Conservation (phyloP, 805 yeast species). For the Metschnikowia gelsemii region DNA sequence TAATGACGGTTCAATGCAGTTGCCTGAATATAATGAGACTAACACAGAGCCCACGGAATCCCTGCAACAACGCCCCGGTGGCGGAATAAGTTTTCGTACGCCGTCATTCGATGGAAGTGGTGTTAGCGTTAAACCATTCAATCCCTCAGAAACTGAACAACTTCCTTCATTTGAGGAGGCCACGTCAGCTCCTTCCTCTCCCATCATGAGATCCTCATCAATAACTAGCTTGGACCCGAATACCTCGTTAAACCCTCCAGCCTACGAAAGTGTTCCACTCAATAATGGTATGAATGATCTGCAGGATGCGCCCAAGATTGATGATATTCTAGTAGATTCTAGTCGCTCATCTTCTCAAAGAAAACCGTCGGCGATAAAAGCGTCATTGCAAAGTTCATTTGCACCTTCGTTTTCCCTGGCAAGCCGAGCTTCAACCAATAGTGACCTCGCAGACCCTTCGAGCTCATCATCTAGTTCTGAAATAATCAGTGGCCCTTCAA, state of each 20-base stretch:
- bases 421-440: slow-evolving; percentile 5
- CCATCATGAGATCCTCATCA: slow-evolving; percentile 38
- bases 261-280: slow-evolving; percentile 22
- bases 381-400: slow-evolving; percentile 34
- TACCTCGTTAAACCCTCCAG: slow-evolving; percentile 32
- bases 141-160: slow-evolving; percentile 24
- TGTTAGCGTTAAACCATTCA: slow-evolving; percentile 30
- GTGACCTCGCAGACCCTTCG: slow-evolving; percentile 1
- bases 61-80: slow-evolving; percentile 17
- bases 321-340: slow-evolving; percentile 26
- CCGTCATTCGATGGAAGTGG: slow-evolving; percentile 38
- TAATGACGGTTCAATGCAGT: slow-evolving; percentile 39
- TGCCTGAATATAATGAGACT: slow-evolving; percentile 40
- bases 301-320: slow-evolving; percentile 23
- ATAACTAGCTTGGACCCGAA: slow-evolving; percentile 37
- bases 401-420: slow-evolving; percentile 24
- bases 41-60: background rate
- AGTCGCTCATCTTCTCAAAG: slow-evolving; percentile 7
- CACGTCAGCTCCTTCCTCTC: slow-evolving; percentile 42
- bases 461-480: slow-evolving; percentile 1
- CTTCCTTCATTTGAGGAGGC: slow-evolving; percentile 72
- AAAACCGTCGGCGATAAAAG: slow-evolving; percentile 25
- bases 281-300: background rate
- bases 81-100: slow-evolving; percentile 38
- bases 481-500: background rate